phyloP scores from a whole-genome alignment of 2,329 filamentous ascomycete species.

The Colletotrichum melonis region DNA sequence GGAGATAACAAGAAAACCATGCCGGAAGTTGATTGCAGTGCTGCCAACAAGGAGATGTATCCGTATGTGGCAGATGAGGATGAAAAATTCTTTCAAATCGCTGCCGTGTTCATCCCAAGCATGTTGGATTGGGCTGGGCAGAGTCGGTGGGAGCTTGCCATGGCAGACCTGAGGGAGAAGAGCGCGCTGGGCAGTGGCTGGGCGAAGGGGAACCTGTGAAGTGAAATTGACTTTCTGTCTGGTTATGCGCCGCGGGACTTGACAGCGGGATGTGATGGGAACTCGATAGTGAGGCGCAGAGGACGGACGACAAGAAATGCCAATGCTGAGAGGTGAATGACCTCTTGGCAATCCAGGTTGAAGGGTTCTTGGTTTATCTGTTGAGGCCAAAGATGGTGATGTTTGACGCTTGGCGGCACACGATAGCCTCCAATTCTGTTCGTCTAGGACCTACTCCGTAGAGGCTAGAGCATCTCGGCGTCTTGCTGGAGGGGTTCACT shows the following conservation, averaged over 20 bases:
- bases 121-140: constrained; percentile 15
- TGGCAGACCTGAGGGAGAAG: not conserved
- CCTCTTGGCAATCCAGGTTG: constrained; percentile 25
- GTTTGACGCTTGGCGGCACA: not conserved
- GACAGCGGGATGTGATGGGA: constrained; percentile 14
- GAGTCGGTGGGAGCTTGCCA: constrained; percentile 8
- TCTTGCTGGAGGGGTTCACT: not conserved
- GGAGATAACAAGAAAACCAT: not conserved
- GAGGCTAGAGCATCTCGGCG: not conserved
- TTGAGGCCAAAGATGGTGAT: not conserved
- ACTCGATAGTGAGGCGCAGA: constrained; percentile 23
- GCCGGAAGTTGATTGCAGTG: constrained; percentile 24
- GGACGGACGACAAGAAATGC: constrained; percentile 27
- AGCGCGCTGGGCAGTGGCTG: constrained; percentile 23
- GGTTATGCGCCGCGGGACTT: not conserved
- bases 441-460: not conserved
- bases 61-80: not conserved
- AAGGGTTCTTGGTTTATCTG: not conserved
- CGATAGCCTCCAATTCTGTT: not conserved
- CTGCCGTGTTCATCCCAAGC: not conserved
- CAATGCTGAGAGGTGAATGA: constrained; percentile 18
- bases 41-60: constrained; percentile 3
- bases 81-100: not conserved
- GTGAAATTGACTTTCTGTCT: not conserved
- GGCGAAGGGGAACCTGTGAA: not conserved